Evolutionary conservation across 2,329 filamentous ascomycete species (phyloP), one percentile per base, ranked within the genome.

Genomic region (Alternaria panax): DNA sequence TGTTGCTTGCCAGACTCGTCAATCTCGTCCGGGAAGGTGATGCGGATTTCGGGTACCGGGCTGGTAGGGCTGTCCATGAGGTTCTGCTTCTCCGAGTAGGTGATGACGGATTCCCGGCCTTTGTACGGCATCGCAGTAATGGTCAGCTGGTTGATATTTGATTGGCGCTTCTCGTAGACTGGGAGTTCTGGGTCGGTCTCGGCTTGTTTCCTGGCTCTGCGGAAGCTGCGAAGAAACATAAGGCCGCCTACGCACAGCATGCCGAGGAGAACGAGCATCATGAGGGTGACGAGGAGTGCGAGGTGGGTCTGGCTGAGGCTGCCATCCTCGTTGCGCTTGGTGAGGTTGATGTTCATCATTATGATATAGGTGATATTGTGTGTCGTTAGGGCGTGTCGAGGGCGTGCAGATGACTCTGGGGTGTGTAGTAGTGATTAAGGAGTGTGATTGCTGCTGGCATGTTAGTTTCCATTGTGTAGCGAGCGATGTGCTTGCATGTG

Each of bases 21-120:
- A 69, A 96, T 90, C 83, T 98, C 95, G 71, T 96, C 92, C 16
- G 95, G 95, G 83, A 99, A 98, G 34, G 95, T 98, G 79, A 99
- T 97, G 80, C 93, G 92, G 73, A 99, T 99, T 81, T 98, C 92
- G 20, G 95, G 95, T 27, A 98, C 86, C 67, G 91, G 90, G 79
- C 87, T 92, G 70, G 90, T 83, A 22, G 93, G 90, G 79, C 91
- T 91, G 65, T 88, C 85, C 67, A 94, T 87, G 80, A 96, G 88
- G 66, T 88, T 88, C 75, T 90, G 88, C 80, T 95, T 92, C 78
- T 92, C 89, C 71, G 91, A 88, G 77, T 92, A 91, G 71, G 95
- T 87, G 62, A 92, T 86, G 67, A 95, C 85, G 62, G 86, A 86
- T 58, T 92, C 92, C 55, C 88, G 87, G 72, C 83, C 82, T 63